Evolutionary conservation across 2,329 filamentous ascomycete genomes (phyloP).

Genomic region (Aspergillus sp.): DNA sequence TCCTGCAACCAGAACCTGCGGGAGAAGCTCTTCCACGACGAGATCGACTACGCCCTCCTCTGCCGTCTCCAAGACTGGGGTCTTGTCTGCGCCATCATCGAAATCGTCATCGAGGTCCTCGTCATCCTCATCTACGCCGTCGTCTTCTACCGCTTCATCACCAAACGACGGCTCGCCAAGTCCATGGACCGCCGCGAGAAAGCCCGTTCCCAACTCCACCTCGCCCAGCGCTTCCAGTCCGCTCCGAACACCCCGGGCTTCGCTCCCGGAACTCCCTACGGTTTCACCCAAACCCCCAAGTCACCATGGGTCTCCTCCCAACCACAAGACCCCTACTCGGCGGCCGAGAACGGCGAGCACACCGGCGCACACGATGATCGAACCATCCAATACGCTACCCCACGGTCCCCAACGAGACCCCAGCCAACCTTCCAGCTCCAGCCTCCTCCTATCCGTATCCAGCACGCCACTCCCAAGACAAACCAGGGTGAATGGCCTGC

Average conservation of each 20-base stretch:
- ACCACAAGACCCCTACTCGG: slow-evolving; percentile 39
- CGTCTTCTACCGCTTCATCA: slow-evolving; percentile 96
- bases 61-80: slow-evolving; percentile 94
- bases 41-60: slow-evolving; percentile 81
- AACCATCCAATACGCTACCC: slow-evolving; percentile 50
- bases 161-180: slow-evolving; percentile 89
- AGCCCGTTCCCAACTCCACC: slow-evolving; percentile 89
- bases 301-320: slow-evolving; percentile 37
- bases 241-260: slow-evolving; percentile 93
- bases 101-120: slow-evolving; percentile 85
- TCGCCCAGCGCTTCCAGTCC: slow-evolving; percentile 77
- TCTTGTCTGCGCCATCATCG: slow-evolving; percentile 93
- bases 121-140: slow-evolving; percentile 88
- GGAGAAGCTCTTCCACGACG: slow-evolving; percentile 65
- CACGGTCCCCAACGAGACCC: slow-evolving; percentile 55
- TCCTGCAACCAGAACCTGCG: slow-evolving; percentile 87
- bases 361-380: slow-evolving; percentile 25
- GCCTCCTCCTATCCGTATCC: slow-evolving; percentile 71
- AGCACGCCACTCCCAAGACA: slow-evolving; percentile 66
- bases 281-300: slow-evolving; percentile 50
- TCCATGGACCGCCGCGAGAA: slow-evolving; percentile 94
- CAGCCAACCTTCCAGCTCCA: slow-evolving; percentile 73
- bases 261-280: slow-evolving; percentile 3
- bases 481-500: slow-evolving; percentile 53
- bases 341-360: slow-evolving; percentile 47